These are phyloP conservation scores for Lentinula boryana DNA, from an alignment of 768 basidiomycete species.

Conservation along the genomic window DNA sequence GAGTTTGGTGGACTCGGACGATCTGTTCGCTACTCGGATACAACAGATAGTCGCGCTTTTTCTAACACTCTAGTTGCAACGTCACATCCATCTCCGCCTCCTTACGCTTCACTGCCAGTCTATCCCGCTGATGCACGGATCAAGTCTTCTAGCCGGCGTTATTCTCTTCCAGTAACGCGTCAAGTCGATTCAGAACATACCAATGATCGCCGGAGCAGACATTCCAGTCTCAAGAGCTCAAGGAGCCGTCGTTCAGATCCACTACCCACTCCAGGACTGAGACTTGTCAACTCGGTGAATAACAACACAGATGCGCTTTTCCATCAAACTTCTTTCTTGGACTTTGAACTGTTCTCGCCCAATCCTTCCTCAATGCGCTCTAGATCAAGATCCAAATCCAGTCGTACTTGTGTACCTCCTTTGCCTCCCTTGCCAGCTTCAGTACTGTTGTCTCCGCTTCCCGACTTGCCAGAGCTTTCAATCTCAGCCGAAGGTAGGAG, in stretches of 20 bases:
- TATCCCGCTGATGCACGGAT: conserved; percentile 1
- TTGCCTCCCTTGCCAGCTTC: conserved; percentile 2
- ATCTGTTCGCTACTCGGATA: neutral
- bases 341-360: conserved; percentile 2
- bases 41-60: neutral
- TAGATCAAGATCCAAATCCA: neutral
- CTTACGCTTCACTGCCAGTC: neutral
- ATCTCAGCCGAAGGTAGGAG: neutral
- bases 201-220: conserved; percentile 11
- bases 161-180: conserved; percentile 22
- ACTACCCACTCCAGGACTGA: conserved; percentile 12
- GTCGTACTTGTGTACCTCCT: neutral
- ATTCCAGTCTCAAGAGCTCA: conserved; percentile 20
- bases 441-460: conserved; percentile 5
- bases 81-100: neutral
- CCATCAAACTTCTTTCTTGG: neutral
- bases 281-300: conserved; percentile 14
- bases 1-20: conserved; percentile 4
- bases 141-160: conserved; percentile 14
- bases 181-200: conserved; percentile 6
- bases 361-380: neutral
- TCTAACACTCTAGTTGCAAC: neutral
- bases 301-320: neutral
- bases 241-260: conserved; percentile 12
- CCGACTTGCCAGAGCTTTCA: neutral